These are phyloP conservation scores for Daedaleopsis nitida DNA, from an alignment of 768 basidiomycete species.

Conservation along the genomic window DNA sequence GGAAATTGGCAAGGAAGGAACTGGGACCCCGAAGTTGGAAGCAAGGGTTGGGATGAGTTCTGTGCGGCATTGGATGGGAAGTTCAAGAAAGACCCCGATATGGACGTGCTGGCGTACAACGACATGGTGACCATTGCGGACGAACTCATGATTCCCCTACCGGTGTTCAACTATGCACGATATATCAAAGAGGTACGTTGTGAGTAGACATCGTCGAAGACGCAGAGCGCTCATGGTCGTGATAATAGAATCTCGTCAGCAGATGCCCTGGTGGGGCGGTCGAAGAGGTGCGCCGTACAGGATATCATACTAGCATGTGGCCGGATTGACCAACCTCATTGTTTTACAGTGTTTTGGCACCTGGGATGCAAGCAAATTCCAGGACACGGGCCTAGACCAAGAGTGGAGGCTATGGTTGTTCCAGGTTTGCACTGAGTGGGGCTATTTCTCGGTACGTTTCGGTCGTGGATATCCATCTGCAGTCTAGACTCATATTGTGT, in stretches of 20 bases:
- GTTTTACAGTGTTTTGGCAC: slow-evolving; percentile 81
- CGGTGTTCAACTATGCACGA: slow-evolving; percentile 70
- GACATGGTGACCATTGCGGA: slow-evolving; percentile 49
- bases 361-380: slow-evolving; percentile 66
- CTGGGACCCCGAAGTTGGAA: slow-evolving; percentile 79
- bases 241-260: slow-evolving; percentile 51
- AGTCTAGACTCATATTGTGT: neutral
- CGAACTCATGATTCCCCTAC: slow-evolving; percentile 54
- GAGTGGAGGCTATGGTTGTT: slow-evolving; percentile 88
- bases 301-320: too few relatives aligned
- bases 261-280: slow-evolving; percentile 55
- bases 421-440: slow-evolving; percentile 96
- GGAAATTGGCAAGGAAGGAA: slow-evolving; percentile 80
- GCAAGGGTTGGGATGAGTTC: slow-evolving; percentile 66
- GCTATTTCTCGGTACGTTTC: slow-evolving; percentile 75
- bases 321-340: too few relatives aligned
- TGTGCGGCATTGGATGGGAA: slow-evolving; percentile 53
- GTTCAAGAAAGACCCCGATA: slow-evolving; percentile 20
- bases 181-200: slow-evolving; percentile 70
- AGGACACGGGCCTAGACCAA: slow-evolving; percentile 60
- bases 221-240: neutral
- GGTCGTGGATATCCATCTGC: neutral
- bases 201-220: too few relatives aligned
- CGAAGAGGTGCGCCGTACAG: slow-evolving; percentile 46
- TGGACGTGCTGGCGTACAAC: slow-evolving; percentile 41